Percentiles rank a stretch among this genome's conserved stretches.
Evolutionary conservation across 2,329 filamentous ascomycete species (phyloP).

Genomic region (Graphiopsis chlorocephala): DNA sequence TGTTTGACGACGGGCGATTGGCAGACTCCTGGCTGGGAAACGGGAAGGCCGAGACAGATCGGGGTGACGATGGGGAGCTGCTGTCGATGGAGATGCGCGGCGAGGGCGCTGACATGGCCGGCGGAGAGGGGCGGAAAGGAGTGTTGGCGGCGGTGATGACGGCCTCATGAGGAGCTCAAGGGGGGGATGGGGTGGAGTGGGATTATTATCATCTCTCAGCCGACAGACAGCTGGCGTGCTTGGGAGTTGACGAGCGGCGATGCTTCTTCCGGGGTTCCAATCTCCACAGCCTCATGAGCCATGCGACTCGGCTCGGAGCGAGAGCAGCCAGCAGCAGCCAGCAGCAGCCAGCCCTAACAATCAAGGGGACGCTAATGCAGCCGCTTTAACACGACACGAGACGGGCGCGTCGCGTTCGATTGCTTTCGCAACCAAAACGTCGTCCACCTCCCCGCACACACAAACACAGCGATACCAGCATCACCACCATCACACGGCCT

Average conservation of each 20-base stretch:
- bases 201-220: background rate
- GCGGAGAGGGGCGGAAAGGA: conserved; percentile 5
- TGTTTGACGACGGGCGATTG: conserved; percentile 45
- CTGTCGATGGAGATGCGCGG: conserved; percentile 51
- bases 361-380: conserved; percentile 11
- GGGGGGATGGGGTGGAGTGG: background rate
- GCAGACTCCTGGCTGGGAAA: conserved; percentile 58
- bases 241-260: background rate
- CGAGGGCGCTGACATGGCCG: conserved; percentile 52
- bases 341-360: background rate
- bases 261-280: background rate
- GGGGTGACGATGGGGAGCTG: conserved; percentile 39
- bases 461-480: background rate
- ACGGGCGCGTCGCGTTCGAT: background rate
- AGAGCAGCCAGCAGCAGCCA: background rate
- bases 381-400: background rate
- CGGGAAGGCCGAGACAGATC: conserved; percentile 46
- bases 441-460: conserved; percentile 6
- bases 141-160: conserved; percentile 11
- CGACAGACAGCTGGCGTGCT: conserved; percentile 7
- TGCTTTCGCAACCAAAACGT: conserved; percentile 9
- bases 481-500: background rate
- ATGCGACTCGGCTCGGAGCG: background rate
- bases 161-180: conserved; percentile 23
- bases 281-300: background rate